Conservation (phyloP, 129 eudicot genomes). For the Artemisia annua region DNA sequence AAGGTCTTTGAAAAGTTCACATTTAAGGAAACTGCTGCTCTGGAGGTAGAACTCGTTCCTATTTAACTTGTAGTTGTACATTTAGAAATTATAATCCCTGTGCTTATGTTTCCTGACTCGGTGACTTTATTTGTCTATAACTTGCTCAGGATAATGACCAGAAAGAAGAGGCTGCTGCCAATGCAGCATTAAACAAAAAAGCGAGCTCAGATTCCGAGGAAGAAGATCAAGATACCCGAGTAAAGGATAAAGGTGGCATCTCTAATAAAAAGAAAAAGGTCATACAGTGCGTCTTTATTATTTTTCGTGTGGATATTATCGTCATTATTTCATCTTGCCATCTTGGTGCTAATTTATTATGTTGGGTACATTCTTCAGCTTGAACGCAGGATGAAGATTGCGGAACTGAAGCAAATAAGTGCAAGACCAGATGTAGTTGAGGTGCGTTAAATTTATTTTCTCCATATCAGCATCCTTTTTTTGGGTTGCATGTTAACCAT, state of each 20-base stretch:
- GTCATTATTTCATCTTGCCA: neutral
- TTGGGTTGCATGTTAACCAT: neutral
- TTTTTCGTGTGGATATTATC: neutral
- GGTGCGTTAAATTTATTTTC: constrained; percentile 37
- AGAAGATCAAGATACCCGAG: constrained; percentile 78
- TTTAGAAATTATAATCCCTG: neutral
- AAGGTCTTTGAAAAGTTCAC: constrained; percentile 84
- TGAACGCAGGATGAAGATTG: constrained; percentile 96
- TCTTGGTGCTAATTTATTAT: constrained; percentile 9
- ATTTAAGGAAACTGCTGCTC: constrained; percentile 50
- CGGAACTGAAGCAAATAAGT: constrained; percentile 88
- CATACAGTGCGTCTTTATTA: neutral
- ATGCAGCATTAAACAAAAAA: constrained; percentile 67
- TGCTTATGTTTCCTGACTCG: neutral
- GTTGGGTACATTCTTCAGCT: constrained; percentile 47
- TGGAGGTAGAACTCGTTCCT: constrained; percentile 56
- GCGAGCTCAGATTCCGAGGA: constrained; percentile 87
- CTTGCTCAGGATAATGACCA: constrained; percentile 60
- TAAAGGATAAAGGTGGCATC: constrained; percentile 76
- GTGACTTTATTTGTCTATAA: neutral
- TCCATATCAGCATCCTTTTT: neutral
- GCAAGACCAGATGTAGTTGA: constrained; percentile 96
- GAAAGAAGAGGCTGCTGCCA: constrained; percentile 57
- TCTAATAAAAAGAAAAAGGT: constrained; percentile 99
- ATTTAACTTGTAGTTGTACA: neutral